Evolutionary conservation across 208 protist genomes (phyloP).

Genomic region (Phytomonas francai): DNA sequence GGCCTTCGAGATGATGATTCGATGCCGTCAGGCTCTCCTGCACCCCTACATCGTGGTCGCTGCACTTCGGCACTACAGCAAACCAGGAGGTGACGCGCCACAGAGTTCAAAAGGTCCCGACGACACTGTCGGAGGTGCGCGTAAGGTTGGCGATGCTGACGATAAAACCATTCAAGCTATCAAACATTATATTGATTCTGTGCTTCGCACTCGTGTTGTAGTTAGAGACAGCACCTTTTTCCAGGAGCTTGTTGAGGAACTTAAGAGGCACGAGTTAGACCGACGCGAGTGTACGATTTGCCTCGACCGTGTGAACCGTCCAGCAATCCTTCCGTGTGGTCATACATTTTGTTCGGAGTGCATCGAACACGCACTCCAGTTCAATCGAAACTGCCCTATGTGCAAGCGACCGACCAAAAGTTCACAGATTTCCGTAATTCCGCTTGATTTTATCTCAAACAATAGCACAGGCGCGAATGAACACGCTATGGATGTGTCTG

Average conservation of each 20-base stretch:
- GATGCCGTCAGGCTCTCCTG: slow-evolving; percentile 75
- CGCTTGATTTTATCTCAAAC: slow-evolving; percentile 22
- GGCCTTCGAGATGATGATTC: slow-evolving; percentile 81
- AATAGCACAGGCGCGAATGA: background rate
- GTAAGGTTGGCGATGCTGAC: background rate
- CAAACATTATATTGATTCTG: slow-evolving; percentile 10
- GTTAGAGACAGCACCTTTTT: slow-evolving; percentile 30
- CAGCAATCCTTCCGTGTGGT: slow-evolving; percentile 65
- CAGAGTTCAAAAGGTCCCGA: background rate
- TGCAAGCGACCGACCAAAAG: slow-evolving; percentile 29
- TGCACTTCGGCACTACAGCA: slow-evolving; percentile 28
- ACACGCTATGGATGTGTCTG: background rate
- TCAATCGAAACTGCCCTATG: slow-evolving; percentile 31
- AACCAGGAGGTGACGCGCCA: background rate
- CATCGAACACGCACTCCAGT: slow-evolving; percentile 40
- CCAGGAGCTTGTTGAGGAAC: slow-evolving; percentile 34
- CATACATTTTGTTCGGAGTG: slow-evolving; percentile 76
- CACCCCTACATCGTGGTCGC: slow-evolving; percentile 80
- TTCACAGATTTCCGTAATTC: slow-evolving; percentile 32
- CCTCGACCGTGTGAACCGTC: slow-evolving; percentile 40
- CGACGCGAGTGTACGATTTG: slow-evolving; percentile 68
- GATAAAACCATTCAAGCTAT: background rate
- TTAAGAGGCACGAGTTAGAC: slow-evolving; percentile 32
- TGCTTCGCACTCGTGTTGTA: background rate
- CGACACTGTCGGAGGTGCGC: background rate